phyloP scores from a whole-genome alignment of 129 eudicot species.

The Arctium minus region DNA sequence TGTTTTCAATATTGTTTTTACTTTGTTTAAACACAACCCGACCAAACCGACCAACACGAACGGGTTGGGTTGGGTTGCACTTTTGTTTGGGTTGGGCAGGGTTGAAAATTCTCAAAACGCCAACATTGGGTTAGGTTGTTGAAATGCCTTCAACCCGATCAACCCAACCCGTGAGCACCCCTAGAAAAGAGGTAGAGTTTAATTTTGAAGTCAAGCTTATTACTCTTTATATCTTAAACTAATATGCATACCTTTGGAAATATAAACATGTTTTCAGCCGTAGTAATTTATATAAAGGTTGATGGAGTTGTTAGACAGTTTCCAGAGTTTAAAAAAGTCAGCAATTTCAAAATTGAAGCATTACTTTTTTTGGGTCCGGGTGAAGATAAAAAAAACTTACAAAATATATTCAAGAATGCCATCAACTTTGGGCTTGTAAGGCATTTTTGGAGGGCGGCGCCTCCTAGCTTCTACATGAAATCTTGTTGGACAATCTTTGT shows the following conservation, averaged over 20 bases:
- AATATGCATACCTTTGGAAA: neutral
- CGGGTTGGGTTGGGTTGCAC: too few species aligned
- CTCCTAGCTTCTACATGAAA: constrained; percentile 95
- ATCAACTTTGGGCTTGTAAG: constrained; percentile 86
- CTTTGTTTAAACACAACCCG: too few species aligned
- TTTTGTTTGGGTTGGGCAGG: too few species aligned
- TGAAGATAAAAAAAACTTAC: constrained; percentile 35
- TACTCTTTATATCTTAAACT: neutral
- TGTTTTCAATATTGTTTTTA: too few species aligned
- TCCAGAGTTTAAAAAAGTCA: neutral
- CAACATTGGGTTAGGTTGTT: too few species aligned
- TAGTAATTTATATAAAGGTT: neutral
- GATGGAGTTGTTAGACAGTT: neutral
- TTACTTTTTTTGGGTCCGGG: neutral
- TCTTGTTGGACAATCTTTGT: constrained; percentile 85
- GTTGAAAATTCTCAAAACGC: too few species aligned
- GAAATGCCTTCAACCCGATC: too few species aligned
- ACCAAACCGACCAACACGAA: too few species aligned
- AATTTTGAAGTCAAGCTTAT: neutral
- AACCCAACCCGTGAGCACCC: too few species aligned
- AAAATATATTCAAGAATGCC: constrained; percentile 85
- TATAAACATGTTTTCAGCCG: neutral
- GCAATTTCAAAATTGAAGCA: neutral
- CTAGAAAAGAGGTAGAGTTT: neutral
- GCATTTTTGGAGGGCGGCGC: constrained; percentile 44